A percentile compares a stretch with the other conserved stretches of the same genome.
Evolutionary conservation across 352 stramenopile species (phyloP).

Genomic region (Phytophthora multivora): DNA sequence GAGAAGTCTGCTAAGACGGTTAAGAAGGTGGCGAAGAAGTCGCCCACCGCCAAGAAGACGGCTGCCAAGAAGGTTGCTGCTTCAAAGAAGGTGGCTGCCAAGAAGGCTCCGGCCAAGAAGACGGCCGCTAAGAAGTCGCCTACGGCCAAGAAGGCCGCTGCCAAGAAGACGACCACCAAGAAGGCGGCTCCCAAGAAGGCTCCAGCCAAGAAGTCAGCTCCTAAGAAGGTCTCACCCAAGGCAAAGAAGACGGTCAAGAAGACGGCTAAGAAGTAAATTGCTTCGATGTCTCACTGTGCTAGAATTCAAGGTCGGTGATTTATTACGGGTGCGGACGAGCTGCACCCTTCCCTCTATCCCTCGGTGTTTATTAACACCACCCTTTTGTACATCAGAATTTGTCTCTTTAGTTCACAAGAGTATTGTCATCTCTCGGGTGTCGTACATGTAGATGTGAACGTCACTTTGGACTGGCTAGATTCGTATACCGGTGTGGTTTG

Average conservation of each 20-base stretch:
- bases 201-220: conserved; percentile 50
- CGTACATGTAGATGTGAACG: background rate
- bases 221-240: conserved; percentile 61
- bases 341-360: conserved; percentile 25
- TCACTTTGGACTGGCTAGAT: background rate
- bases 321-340: conserved; percentile 17
- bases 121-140: conserved; percentile 50
- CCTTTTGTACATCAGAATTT: conserved; percentile 49
- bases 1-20: conserved; percentile 45
- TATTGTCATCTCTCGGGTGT: background rate
- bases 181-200: conserved; percentile 61
- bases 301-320: conserved; percentile 44
- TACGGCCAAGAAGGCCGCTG: conserved; percentile 51
- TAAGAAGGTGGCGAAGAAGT: conserved; percentile 66
- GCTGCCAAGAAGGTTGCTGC: conserved; percentile 68
- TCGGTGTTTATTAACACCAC: conserved; percentile 93
- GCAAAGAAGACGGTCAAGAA: conserved; percentile 62
- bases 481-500: background rate
- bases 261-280: conserved; percentile 62
- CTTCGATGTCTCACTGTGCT: conserved; percentile 12
- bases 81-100: conserved; percentile 70
- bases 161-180: conserved; percentile 46
- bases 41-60: conserved; percentile 42
- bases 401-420: conserved; percentile 3
- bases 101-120: conserved; percentile 78